A percentile compares a stretch with the other conserved stretches of the same genome.
Conservation (phyloP, 441 rosid genomes). For the Capsella rubella region DNA sequence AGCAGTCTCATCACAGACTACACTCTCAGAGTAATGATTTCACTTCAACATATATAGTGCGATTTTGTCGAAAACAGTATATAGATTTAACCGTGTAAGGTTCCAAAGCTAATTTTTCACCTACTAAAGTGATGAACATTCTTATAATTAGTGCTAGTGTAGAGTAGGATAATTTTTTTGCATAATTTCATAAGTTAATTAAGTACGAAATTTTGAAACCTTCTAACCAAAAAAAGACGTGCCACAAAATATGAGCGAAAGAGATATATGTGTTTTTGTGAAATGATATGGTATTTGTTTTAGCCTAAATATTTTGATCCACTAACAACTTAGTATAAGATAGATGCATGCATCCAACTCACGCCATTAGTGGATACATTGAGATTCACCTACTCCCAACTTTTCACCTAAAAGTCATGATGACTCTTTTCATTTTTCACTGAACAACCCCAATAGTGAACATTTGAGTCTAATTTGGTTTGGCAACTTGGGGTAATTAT, state of each 20-base stretch:
- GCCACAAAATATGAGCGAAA: not conserved
- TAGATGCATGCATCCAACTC: not conserved
- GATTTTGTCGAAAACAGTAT: not conserved
- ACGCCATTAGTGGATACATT: conserved; percentile 26
- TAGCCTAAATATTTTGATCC: not conserved
- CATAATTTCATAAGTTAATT: too few species aligned
- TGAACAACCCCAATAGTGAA: conserved; percentile 16
- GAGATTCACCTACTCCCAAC: conserved; percentile 8
- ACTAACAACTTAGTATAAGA: not conserved
- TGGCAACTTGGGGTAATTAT: conserved; percentile 12
- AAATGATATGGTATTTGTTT: not conserved
- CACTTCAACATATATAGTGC: conserved; percentile 10
- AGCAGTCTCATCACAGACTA: conserved; percentile 76
- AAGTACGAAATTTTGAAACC: too few species aligned
- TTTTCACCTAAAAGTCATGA: conserved; percentile 29
- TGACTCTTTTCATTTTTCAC: not conserved
- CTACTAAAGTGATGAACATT: too few species aligned
- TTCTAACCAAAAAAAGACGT: not conserved
- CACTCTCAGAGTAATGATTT: conserved; percentile 59
- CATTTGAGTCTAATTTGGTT: conserved; percentile 12
- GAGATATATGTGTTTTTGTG: not conserved
- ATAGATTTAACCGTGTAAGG: not conserved
- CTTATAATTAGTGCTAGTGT: too few species aligned
- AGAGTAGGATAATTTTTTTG: too few species aligned
- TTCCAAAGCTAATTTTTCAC: too few species aligned